Conservation (phyloP, 805 yeast species). For the Danielozyma ontarioensis region DNA sequence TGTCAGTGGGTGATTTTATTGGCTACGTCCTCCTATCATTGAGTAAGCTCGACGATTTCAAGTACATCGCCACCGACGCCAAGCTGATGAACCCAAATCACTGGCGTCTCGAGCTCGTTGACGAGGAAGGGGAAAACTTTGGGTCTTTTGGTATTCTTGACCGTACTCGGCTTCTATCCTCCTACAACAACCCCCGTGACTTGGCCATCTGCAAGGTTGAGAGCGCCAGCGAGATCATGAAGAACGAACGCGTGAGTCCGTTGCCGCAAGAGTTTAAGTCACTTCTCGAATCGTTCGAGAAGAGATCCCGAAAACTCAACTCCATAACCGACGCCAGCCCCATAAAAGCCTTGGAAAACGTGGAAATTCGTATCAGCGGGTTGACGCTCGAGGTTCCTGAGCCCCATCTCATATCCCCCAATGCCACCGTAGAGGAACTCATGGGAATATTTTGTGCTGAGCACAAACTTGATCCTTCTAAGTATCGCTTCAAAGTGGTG, state of each 20-base stretch:
- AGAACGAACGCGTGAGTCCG: conserved; percentile 52
- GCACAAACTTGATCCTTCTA: conserved; percentile 20
- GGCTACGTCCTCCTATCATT: conserved; percentile 33
- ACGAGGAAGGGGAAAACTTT: conserved; percentile 89
- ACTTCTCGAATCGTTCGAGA: conserved; percentile 10
- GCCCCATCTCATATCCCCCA: neutral
- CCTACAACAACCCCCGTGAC: conserved; percentile 74
- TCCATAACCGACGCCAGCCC: neutral
- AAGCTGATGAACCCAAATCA: conserved; percentile 48
- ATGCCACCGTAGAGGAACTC: conserved; percentile 3
- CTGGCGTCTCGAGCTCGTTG: conserved; percentile 79
- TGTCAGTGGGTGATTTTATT: conserved; percentile 33
- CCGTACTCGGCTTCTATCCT: conserved; percentile 55
- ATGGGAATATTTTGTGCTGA: conserved; percentile 23
- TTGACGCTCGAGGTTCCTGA: neutral
- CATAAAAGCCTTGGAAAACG: neutral
- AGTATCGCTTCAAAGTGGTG: conserved; percentile 22
- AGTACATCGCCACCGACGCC: conserved; percentile 10
- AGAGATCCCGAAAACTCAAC: neutral
- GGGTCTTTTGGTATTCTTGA: conserved; percentile 90
- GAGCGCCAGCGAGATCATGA: conserved; percentile 36
- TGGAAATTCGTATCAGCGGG: neutral
- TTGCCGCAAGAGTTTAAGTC: conserved; percentile 40
- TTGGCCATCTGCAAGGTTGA: conserved; percentile 67
- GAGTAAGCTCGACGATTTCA: conserved; percentile 15